phyloP scores from a whole-genome alignment of 2,329 filamentous ascomycete genomes.

The Chaetomium sp. region DNA sequence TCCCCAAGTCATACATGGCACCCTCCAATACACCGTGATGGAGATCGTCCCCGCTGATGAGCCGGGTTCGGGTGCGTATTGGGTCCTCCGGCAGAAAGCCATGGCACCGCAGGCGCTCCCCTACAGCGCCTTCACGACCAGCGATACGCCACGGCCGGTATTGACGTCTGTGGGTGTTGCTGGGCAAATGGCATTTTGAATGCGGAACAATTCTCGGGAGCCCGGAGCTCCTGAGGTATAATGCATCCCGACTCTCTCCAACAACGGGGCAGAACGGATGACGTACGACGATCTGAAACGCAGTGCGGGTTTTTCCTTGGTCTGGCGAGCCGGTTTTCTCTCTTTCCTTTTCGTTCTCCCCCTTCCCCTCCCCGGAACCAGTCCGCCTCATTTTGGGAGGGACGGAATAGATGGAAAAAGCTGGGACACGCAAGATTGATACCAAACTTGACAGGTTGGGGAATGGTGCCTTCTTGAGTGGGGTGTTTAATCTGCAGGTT shows the following conservation, averaged over 20 bases:
- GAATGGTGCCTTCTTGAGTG: slow-evolving; percentile 17
- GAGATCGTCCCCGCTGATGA: slow-evolving; percentile 28
- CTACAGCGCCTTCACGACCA: slow-evolving; percentile 28
- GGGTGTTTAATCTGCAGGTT: slow-evolving; percentile 27
- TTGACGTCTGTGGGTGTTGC: slow-evolving; percentile 22
- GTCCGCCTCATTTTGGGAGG: slow-evolving; percentile 13
- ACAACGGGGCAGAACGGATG: background rate
- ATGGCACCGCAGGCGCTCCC: slow-evolving; percentile 22
- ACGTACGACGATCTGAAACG: slow-evolving; percentile 4
- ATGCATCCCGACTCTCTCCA: background rate
- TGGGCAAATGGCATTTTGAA: slow-evolving; percentile 19
- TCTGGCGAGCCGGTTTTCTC: background rate
- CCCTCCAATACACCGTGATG: slow-evolving; percentile 31
- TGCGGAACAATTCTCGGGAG: background rate
- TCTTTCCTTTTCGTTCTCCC: background rate
- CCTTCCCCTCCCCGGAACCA: slow-evolving; percentile 2
- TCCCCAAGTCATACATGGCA: slow-evolving; percentile 30
- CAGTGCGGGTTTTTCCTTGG: slow-evolving; percentile 2
- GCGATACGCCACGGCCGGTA: slow-evolving; percentile 32
- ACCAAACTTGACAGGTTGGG: slow-evolving; percentile 18
- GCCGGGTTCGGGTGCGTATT: slow-evolving; percentile 23
- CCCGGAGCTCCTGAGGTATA: background rate
- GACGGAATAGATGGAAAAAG: slow-evolving; percentile 10
- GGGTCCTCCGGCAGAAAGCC: slow-evolving; percentile 27
- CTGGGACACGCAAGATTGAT: slow-evolving; percentile 25